Conservation (phyloP, 345 rosid genomes). For the Turritis glabra region DNA sequence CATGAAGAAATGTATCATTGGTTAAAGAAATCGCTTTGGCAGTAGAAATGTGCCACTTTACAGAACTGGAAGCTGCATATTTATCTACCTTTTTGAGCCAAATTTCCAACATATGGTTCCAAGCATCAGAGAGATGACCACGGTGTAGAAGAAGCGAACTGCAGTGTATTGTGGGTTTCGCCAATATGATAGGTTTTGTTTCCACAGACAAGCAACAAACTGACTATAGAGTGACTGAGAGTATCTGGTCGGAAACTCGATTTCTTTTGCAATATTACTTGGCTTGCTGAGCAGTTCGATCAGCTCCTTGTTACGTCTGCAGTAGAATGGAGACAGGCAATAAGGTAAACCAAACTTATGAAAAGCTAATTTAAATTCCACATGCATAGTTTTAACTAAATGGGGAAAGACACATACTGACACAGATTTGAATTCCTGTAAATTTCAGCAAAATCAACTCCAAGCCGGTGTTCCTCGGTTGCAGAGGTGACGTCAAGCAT, state of each 20-base stretch:
- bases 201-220: slow-evolving; percentile 92
- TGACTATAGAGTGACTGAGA: slow-evolving; percentile 72
- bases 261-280: slow-evolving; percentile 55
- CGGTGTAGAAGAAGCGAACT: slow-evolving; percentile 93
- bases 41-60: background rate
- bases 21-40: background rate
- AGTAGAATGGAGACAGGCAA: slow-evolving; percentile 31
- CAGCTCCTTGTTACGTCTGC: slow-evolving; percentile 69
- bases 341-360: slow-evolving; percentile 14
- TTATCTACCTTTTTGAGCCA: slow-evolving; percentile 70
- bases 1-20: background rate
- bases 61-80: background rate
- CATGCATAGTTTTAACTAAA: background rate
- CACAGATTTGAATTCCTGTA: slow-evolving; percentile 69
- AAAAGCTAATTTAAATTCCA: background rate
- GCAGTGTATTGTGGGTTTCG: slow-evolving; percentile 96
- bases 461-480: slow-evolving; percentile 72
- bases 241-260: slow-evolving; percentile 82
- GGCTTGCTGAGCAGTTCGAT: slow-evolving; percentile 81
- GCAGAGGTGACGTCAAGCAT: slow-evolving; percentile 92
- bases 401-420: slow-evolving; percentile 52
- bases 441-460: slow-evolving; percentile 86
- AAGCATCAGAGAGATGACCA: slow-evolving; percentile 88
- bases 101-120: slow-evolving; percentile 98
- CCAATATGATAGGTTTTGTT: slow-evolving; percentile 96